Base-by-base conservation (phyloP, 192 early-diverging fungal species). In the Coemansia sp. region DNA sequence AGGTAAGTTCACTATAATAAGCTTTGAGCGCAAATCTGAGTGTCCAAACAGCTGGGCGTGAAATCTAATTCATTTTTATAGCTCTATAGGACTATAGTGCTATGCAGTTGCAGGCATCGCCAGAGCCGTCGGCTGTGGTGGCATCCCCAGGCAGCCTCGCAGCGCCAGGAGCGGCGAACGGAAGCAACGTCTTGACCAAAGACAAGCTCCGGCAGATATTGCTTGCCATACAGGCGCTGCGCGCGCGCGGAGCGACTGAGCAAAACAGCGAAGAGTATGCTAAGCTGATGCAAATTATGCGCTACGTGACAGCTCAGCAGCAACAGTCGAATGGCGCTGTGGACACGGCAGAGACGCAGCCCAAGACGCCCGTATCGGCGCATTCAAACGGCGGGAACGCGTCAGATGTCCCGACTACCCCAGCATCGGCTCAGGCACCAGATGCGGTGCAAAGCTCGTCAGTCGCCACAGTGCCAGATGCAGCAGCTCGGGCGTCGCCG, bases 181-280 rank as follows among this genome's bases (percentile, higher is more conserved):
- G 12, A 7, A 24, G 52, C 47, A 63, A 51, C 17, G 56, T 66
- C 14, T 43, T 70, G 63, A 60, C 74, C 15, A 76, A 62, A 37
- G 70, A 82, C 5, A 65, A 63, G 58, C 62, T 75, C 3, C 65
- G 59, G 22, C 58, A 66, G 62, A 57, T 76, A 3, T 61, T 75
- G 2, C 50, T 70, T 66, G 70, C 67, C 14, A 70, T 76, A 24
- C 82, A 86, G 59, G 59, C 69, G 22, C 60, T 89, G 75, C 85
- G 90, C 60, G 67, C 79, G 9, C 76, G 73, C 11, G 92, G 92
- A 14, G 87, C 89, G 14, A 94, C 86, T 9, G 92, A 96, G 82
- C 84, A 84, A 43, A 92, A 86, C 66, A 87, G 87, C 63, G 81
- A 83, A 14, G 90, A 93, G 65, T 90, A 84, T 64, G 92, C 89